Evolutionary conservation across 176 grass and related monocot genomes (phyloP), one percentile per base, ranked within the genome.

Genomic region (Oryza glumipatula): DNA sequence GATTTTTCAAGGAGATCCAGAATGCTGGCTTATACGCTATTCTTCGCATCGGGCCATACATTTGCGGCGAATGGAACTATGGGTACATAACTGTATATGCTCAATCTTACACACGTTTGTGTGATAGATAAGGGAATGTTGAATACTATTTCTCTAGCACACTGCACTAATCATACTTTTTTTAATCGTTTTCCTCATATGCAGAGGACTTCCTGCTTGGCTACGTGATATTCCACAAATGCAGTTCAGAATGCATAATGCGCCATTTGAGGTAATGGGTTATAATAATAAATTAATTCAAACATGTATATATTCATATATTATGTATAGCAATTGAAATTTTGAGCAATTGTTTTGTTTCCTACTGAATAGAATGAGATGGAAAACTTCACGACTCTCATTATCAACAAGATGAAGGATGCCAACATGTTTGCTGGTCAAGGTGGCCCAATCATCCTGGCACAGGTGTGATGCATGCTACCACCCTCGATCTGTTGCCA

Each of bases 1-100:
- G 88, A 41, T 94, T 94, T 45, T 81, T 94, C 72, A 88, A 79
- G 52, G 88, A 94, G 70, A 85, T 94, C 5, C 78, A 94, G 28
- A 83, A 88, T 13, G 91, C 91, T 2, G 91, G 91, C 33, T 19
- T 86, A 19, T 84, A 89, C 32, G 70, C 67, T 14, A 81, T 94
- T 45, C 89, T 94, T 44, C 92, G 94, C 46, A 90, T 97, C 0
- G 94, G 94, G 2, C 94, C 94, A 3, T 97, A 90, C 73, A 70
- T 90, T 84, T 93, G 92, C 44, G 94, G 66, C 0, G 94, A 94
- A 79, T 97, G 94, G 94, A 92, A 86, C 51, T 92, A 90, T 9
- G 94, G 92, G 58, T 61, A 61, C 1, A 5, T 61, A 1, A 21
- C 1, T 61, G 22, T 61, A 21, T 61, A 61, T n/a, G 54, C 19